These are phyloP conservation scores for Gnaphalium uliginosum DNA, from an alignment of 129 eudicot genomes.

Conservation along the genomic window DNA sequence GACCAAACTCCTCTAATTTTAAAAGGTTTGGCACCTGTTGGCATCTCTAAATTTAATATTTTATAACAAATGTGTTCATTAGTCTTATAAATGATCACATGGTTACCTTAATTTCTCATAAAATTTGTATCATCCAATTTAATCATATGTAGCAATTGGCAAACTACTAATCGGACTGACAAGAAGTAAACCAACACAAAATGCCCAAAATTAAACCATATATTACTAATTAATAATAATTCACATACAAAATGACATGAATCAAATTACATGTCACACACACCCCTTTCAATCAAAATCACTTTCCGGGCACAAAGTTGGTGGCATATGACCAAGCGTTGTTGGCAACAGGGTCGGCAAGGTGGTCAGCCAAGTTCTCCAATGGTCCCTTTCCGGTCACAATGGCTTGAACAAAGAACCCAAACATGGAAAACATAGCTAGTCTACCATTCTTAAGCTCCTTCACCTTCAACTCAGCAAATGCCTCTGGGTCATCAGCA, in stretches of 20 bases:
- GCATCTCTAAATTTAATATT: not conserved
- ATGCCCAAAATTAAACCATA: constrained; percentile 30
- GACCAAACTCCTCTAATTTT: not conserved
- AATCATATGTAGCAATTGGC: not conserved
- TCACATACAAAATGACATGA: constrained; percentile 33
- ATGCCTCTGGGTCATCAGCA: constrained; percentile 79
- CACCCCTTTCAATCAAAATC: not conserved
- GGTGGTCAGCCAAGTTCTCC: constrained; percentile 73
- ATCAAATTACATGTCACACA: not conserved
- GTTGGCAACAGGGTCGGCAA: constrained; percentile 52
- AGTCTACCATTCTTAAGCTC: constrained; percentile 72
- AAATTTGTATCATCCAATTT: not conserved
- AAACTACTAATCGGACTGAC: not conserved
- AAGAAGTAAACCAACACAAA: constrained; percentile 10
- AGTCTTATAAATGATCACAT: not conserved
- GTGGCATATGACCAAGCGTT: constrained; percentile 49
- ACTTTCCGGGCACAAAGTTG: constrained; percentile 45
- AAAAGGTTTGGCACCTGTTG: not conserved
- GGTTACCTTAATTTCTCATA: not conserved
- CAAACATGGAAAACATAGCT: constrained; percentile 80
- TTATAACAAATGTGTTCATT: not conserved
- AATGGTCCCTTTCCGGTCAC: constrained; percentile 84
- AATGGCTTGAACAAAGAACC: constrained; percentile 76
- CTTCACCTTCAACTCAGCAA: constrained; percentile 76
- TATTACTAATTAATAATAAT: constrained; percentile 30